Conservation (phyloP, 768 basidiomycete species). For the Leccinum aurantiacum region DNA sequence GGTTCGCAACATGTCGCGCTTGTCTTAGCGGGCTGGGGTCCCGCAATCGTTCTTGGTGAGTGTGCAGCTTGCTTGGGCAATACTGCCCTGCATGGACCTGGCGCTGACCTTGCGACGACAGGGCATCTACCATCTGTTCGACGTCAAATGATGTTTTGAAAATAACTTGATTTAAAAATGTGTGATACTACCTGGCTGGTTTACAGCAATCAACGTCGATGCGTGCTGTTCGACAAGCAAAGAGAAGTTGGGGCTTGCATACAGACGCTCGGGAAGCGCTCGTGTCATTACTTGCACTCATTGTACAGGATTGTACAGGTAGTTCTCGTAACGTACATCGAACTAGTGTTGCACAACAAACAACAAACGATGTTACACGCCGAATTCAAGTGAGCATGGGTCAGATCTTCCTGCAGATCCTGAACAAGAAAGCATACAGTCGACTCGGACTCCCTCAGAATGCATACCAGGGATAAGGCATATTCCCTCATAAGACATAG, state of each 20-base stretch:
- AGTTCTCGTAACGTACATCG: too few species aligned
- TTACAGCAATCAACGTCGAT: background rate
- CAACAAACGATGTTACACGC: background rate
- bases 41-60: conserved; percentile 54
- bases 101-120: conserved; percentile 17
- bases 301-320: too few species aligned
- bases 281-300: background rate
- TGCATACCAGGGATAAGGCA: too few species aligned
- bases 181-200: background rate
- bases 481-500: too few species aligned
- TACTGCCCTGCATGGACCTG: background rate
- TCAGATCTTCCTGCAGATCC: too few species aligned
- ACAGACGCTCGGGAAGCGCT: background rate
- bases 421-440: too few species aligned
- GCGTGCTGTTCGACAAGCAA: background rate
- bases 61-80: background rate
- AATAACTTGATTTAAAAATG: background rate
- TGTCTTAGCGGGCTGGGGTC: conserved; percentile 59
- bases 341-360: background rate
- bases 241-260: background rate
- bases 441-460: too few species aligned
- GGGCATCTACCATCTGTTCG: conserved; percentile 40
- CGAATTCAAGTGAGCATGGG: background rate
- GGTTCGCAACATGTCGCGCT: conserved; percentile 67
- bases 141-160: conserved; percentile 41